A percentile compares a stretch with the other conserved stretches of the same genome.
Conservation (phyloP, 73 alveolate genomes). For the Paramecium sexaurelia region DNA sequence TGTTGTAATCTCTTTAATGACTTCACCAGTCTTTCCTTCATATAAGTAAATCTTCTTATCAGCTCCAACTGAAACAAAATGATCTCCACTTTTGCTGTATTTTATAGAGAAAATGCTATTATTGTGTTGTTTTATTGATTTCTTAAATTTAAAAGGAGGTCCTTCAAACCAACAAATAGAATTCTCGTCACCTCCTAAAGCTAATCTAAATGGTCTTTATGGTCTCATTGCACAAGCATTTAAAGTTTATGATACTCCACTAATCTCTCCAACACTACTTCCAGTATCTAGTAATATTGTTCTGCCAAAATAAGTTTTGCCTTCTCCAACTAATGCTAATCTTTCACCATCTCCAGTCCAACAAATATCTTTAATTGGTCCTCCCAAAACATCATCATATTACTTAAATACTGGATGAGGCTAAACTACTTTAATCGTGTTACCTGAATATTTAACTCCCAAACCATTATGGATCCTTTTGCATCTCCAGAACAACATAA, state of each 20-base stretch:
- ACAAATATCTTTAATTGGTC: conserved; percentile 63
- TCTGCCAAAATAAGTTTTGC: conserved; percentile 57
- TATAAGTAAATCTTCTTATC: conserved; percentile 58
- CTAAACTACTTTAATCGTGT: neutral
- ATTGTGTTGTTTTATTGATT: conserved; percentile 40
- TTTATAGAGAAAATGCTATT: neutral
- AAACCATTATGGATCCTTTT: neutral
- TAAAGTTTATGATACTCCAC: conserved; percentile 42
- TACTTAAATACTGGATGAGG: conserved; percentile 47
- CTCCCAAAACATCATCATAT: conserved; percentile 31
- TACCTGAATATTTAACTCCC: conserved; percentile 34
- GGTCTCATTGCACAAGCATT: conserved; percentile 60
- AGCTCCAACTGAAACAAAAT: conserved; percentile 57
- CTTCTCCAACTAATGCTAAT: conserved; percentile 65
- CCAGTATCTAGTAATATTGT: conserved; percentile 52
- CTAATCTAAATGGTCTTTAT: conserved; percentile 58
- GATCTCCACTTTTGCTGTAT: conserved; percentile 42
- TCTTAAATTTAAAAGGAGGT: conserved; percentile 69
- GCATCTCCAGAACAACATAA: conserved; percentile 65
- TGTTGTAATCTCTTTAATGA: conserved; percentile 41
- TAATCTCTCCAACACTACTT: conserved; percentile 58
- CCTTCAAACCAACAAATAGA: conserved; percentile 65
- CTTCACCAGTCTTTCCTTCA: conserved; percentile 67
- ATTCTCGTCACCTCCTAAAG: conserved; percentile 59
- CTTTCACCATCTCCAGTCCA: conserved; percentile 68